phyloP scores from a whole-genome alignment of 2,329 filamentous ascomycete genomes.

The Colletotrichum siamense region DNA sequence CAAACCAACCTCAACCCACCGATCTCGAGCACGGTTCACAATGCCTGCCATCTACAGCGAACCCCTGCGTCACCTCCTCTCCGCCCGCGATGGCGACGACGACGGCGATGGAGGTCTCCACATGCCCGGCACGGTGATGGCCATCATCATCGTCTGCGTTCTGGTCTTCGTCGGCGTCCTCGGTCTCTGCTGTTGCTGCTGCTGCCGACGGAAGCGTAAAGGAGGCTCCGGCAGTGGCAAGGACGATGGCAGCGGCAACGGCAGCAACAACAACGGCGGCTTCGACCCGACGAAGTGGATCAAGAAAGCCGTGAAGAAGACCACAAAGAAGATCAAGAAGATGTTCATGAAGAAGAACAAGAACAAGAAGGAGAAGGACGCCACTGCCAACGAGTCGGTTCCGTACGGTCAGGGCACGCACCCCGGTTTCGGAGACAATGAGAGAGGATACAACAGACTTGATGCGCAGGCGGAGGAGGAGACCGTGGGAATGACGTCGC shows the following conservation, averaged over 20 bases:
- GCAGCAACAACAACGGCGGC: neutral
- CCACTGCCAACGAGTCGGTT: neutral
- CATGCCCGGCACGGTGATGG: neutral
- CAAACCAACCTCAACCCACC: neutral
- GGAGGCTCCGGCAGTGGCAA: neutral
- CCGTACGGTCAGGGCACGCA: conserved; percentile 1
- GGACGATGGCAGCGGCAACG: neutral
- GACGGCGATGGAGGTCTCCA: conserved; percentile 15
- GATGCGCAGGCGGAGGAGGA: neutral
- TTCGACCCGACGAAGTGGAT: neutral
- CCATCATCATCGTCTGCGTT: neutral
- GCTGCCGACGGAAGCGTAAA: neutral
- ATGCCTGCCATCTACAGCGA: neutral
- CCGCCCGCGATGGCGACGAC: neutral
- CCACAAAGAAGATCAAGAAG: conserved; percentile 10
- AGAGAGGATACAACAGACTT: neutral
- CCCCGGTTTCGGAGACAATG: neutral
- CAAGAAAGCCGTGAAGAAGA: conserved; percentile 8
- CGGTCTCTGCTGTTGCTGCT: conserved; percentile 3
- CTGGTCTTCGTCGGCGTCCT: neutral
- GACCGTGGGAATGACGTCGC: neutral
- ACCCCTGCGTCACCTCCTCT: neutral
- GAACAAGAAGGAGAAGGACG: neutral
- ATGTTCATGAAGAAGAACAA: conserved; percentile 9
- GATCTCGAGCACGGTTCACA: neutral